Percentiles rank a stretch among this genome's conserved stretches.
phyloP scores from a whole-genome alignment of 352 stramenopile genomes.

The Phytophthora fragariae region DNA sequence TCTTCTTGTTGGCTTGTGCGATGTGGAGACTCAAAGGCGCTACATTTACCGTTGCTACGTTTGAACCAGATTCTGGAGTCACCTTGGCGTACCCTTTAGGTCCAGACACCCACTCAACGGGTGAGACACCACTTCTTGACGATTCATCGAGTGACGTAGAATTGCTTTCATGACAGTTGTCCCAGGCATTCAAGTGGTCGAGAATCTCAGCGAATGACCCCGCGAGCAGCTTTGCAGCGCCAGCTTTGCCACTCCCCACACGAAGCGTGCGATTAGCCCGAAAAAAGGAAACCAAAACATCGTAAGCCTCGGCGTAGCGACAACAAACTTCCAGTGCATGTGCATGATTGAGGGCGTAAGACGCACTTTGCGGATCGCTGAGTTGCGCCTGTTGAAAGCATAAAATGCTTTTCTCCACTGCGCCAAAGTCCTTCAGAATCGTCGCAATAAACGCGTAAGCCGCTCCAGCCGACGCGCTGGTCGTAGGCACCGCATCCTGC shows the following conservation, averaged over 20 bases:
- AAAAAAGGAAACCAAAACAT: constrained; percentile 53
- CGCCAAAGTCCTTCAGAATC: constrained; percentile 77
- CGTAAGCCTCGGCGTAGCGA: constrained; percentile 54
- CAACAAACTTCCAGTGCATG: constrained; percentile 65
- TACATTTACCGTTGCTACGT: background rate
- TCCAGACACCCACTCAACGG: constrained; percentile 38
- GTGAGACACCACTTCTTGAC: background rate
- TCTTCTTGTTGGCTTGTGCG: constrained; percentile 8
- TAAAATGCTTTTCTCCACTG: constrained; percentile 52
- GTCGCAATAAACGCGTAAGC: constrained; percentile 81
- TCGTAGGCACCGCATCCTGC: constrained; percentile 44
- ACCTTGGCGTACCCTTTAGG: constrained; percentile 38
- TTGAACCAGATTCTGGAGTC: background rate
- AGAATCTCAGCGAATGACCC: constrained; percentile 46
- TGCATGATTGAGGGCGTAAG: constrained; percentile 74
- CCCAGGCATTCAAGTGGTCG: constrained; percentile 33
- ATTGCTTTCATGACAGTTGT: background rate
- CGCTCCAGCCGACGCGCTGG: constrained; percentile 52
- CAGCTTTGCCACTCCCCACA: constrained; percentile 30
- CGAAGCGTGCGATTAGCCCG: constrained; percentile 41
- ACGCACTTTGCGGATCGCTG: constrained; percentile 48
- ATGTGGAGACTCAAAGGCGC: background rate
- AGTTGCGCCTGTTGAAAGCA: constrained; percentile 67
- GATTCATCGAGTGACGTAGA: background rate
- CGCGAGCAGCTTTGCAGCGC: constrained; percentile 26